phyloP scores from a whole-genome alignment of 768 basidiomycete genomes.

The Panaeolus cyanescens region DNA sequence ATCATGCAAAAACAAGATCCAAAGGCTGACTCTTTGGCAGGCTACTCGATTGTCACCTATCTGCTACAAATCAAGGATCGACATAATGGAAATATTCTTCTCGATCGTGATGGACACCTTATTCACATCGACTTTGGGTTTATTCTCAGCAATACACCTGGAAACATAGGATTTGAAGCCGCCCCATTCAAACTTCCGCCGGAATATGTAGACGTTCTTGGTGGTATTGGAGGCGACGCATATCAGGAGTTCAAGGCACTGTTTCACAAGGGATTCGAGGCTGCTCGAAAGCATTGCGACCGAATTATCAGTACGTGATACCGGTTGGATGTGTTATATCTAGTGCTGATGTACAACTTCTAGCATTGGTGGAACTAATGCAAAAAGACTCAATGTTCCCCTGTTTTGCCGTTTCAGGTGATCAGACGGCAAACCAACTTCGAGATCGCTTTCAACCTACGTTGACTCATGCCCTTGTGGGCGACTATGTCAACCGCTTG shows the following conservation, averaged over 20 bases:
- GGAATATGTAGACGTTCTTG: conserved; percentile 96
- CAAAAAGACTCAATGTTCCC: conserved; percentile 94
- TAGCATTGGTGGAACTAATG: conserved; percentile 90
- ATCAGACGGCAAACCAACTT: conserved; percentile 85
- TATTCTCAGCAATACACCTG: conserved; percentile 95
- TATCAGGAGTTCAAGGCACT: conserved; percentile 84
- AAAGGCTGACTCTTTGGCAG: conserved; percentile 33
- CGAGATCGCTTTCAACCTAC: conserved; percentile 94
- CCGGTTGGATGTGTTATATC: not conserved
- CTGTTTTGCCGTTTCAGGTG: conserved; percentile 89
- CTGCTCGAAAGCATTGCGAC: conserved; percentile 94
- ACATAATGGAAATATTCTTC: conserved; percentile 96
- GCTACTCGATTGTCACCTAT: conserved; percentile 95
- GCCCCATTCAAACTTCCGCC: conserved; percentile 96
- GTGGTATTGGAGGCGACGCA: conserved; percentile 74
- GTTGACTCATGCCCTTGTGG: conserved; percentile 81
- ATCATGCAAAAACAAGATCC: not conserved
- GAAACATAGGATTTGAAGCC: conserved; percentile 98
- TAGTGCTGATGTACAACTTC: conserved; percentile 5
- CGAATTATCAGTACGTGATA: conserved; percentile 90
- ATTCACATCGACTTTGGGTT: conserved; percentile 99
- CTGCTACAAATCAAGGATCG: conserved; percentile 97
- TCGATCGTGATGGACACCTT: conserved; percentile 93
- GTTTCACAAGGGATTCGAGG: conserved; percentile 93
- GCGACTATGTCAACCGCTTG: conserved; percentile 86